Conservation (phyloP, 345 rosid genomes). For the Dimocarpus longan region DNA sequence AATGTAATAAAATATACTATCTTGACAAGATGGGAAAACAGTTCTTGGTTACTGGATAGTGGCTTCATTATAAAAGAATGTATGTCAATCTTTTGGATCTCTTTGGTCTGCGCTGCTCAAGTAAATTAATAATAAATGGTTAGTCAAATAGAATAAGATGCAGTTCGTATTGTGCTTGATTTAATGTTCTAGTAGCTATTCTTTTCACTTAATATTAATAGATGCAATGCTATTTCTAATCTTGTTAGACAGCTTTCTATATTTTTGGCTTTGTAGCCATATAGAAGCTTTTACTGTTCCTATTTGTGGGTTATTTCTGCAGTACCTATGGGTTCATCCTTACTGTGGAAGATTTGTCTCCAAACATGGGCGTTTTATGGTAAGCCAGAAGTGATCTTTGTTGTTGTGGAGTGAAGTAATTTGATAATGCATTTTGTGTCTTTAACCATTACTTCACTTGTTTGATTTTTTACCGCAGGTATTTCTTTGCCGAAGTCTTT, state of each 20-base stretch:
- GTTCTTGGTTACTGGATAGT: neutral
- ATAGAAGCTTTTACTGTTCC: conserved; percentile 8
- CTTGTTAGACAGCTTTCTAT: conserved; percentile 11
- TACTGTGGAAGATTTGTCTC: conserved; percentile 88
- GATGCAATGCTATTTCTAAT: neutral
- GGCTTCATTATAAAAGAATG: neutral
- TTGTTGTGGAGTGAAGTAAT: conserved; percentile 7
- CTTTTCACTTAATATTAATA: neutral
- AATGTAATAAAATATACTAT: neutral
- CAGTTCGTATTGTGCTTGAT: neutral
- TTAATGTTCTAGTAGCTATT: neutral
- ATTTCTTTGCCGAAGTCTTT: conserved; percentile 97
- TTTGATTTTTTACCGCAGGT: conserved; percentile 52
- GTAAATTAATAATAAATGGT: neutral
- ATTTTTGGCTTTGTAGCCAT: neutral
- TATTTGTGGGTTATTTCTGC: conserved; percentile 30
- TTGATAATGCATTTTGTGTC: neutral
- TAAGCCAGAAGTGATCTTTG: conserved; percentile 34
- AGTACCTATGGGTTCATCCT: conserved; percentile 97
- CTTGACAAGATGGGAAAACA: neutral
- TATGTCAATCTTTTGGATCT: neutral
- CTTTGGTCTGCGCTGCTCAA: neutral
- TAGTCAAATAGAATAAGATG: neutral
- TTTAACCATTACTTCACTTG: conserved; percentile 9
- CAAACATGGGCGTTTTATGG: conserved; percentile 93